Base-by-base conservation (phyloP, 306 rosid species). In the barrel medic (Medicago truncatula) region DNA sequence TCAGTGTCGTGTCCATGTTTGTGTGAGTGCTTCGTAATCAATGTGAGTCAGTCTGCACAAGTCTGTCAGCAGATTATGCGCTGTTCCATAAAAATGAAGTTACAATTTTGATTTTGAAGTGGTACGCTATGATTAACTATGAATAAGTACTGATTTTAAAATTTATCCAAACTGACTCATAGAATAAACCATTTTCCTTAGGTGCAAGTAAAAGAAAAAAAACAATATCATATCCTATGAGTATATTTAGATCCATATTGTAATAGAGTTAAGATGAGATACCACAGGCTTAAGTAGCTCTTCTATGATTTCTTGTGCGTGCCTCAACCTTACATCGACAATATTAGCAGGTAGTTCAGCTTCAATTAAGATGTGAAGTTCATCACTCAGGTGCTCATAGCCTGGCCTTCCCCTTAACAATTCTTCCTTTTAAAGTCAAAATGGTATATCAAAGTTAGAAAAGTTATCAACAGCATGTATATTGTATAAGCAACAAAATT, bases 211-310 rank as follows among this genome's bases (percentile, higher is more conserved):
- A 10, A 4, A 13, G 15, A 41, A 2, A 5, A 4, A 16, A 54
- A 67, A 4, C 58, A 21, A 57, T 46, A 43, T 14, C 7, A 43
- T 43, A 43, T 2, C 14, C 53, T 58, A 47, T 50, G 67, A 68
- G 39, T 39, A 23, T 61, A 43, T 41, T 21, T 15, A 21, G 25
- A 58, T 15, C 16, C 16, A 41, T 9, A 34, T 34, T 34, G 16
- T 36, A 73, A 65, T 3, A 59, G 54, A 69, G 78, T 74, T 68
- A 43, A n/a, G 50, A 58, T 86, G 49, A 57, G 23, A 44, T 77
- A 90, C 98, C 91, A 94, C 91, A 18, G 97, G 98, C 82, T 92
- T 94, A 50, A 94, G 96, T 53, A 94, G 89, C 78, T 92, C 98
- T 84, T 94, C 89, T 31, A 94, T 85, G 82, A 92, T 92, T 80